These are phyloP conservation scores for Calonectria multiphialidica DNA, from an alignment of 2,329 filamentous ascomycete genomes.

Conservation along the genomic window DNA sequence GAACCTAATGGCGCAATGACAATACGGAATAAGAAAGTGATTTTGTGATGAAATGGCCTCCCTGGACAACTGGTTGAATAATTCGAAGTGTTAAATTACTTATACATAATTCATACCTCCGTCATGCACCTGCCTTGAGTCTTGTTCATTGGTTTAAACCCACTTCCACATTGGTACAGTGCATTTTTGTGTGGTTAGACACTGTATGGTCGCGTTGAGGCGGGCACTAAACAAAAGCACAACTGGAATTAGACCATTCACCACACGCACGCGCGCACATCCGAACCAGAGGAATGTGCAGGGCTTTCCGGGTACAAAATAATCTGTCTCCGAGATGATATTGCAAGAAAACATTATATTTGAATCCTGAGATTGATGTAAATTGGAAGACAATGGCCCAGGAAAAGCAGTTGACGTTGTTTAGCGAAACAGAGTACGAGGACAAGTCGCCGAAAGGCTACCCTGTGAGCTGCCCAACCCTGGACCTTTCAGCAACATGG, in stretches of 20 bases:
- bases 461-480: conserved; percentile 83
- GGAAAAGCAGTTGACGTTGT: conserved; percentile 55
- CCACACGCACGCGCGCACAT: background rate
- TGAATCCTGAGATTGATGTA: conserved; percentile 10
- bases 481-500: conserved; percentile 82
- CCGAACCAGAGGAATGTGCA: background rate
- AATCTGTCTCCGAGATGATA: background rate
- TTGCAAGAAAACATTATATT: background rate
- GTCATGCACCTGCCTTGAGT: background rate
- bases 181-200: background rate
- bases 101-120: background rate
- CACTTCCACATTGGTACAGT: background rate
- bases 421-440: conserved; percentile 70
- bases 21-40: conserved; percentile 39
- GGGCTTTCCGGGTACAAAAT: background rate
- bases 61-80: background rate
- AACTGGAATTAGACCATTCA: background rate
- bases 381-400: conserved; percentile 40
- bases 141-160: background rate
- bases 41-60: conserved; percentile 18
- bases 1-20: conserved; percentile 47
- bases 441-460: conserved; percentile 67
- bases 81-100: background rate
- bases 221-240: background rate
- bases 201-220: conserved; percentile 14